Evolutionary conservation across 345 rosid species (phyloP), one percentile per base, ranked within the genome.

Genomic region (Euclidium syriacum): DNA sequence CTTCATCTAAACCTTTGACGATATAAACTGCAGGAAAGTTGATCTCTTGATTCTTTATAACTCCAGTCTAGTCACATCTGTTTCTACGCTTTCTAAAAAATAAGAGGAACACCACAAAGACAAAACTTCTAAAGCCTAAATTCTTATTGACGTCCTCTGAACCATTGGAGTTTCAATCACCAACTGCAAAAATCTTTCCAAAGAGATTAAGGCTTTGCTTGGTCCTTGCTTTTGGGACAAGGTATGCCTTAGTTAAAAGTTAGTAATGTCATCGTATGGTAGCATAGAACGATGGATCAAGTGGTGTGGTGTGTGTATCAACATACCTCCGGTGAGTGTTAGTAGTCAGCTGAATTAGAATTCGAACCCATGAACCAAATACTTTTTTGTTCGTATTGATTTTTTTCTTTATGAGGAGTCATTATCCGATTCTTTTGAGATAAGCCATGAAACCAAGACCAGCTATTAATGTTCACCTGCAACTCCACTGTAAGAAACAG

Each of bases 381-480:
- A 66, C 58, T 7, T 1, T 4, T 49, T 52, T 64, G 47, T 33
- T 64, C 35, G 41, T 50, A 41, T 50, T 10, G 4, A 4, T 38
- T 38, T 53, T 10, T 26, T 39, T 22, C 27, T 58, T 23, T 10
- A 58, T 7, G 90, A 87, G 2, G 77, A 66, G 49, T 78, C 80
- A n/a, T n/a, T n/a, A n/a, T n/a, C n/a, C n/a, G n/a, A n/a, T n/a
- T 80, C 75, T 84, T 78, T 57, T 82, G 60, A 95, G 69, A 81
- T 76, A 95, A n/a, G 98, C 94, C 66, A 90, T 74, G 8, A 90
- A 71, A 20, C 99, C 92, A 42, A 88, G 67, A 27, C 98, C 98
- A 65, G 98, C 96, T 51, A 79, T 81, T 18, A 95, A 73, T 19
- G 95, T 91, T 16, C 94, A 0, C 98, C 99, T 0, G 98, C 99